Conservation (phyloP, 768 basidiomycete species). For the Tricholoma matsutake region DNA sequence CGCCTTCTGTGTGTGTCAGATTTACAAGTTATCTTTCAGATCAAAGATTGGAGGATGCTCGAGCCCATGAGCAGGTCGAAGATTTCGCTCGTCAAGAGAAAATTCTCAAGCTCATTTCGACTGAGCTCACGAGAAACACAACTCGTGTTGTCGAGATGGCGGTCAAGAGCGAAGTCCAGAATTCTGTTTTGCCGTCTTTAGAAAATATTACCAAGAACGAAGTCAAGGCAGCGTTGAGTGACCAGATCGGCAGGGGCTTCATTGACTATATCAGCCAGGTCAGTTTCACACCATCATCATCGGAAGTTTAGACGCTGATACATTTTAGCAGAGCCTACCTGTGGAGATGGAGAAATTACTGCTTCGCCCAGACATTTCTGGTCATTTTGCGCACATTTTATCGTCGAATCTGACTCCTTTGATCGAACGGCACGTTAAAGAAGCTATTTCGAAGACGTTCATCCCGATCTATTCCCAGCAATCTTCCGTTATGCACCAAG, state of each 20-base stretch:
- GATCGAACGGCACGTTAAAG: slow-evolving; percentile 81
- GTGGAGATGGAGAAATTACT: slow-evolving; percentile 77
- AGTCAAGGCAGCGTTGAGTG: slow-evolving; percentile 73
- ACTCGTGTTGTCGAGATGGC: slow-evolving; percentile 88
- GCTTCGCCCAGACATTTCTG: slow-evolving; percentile 70
- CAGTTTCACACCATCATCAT: slow-evolving; percentile 19
- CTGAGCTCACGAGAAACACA: slow-evolving; percentile 82
- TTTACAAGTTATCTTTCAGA: slow-evolving; percentile 39
- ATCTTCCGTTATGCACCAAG: slow-evolving; percentile 75
- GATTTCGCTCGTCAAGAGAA: slow-evolving; percentile 87
- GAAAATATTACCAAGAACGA: slow-evolving; percentile 81
- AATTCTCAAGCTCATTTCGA: slow-evolving; percentile 85
- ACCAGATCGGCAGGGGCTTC: slow-evolving; percentile 72
- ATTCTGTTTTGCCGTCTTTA: slow-evolving; percentile 77
- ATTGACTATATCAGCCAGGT: slow-evolving; percentile 75
- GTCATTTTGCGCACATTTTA: slow-evolving; percentile 73
- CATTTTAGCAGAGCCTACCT: slow-evolving; percentile 57
- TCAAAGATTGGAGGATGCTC: slow-evolving; percentile 80
- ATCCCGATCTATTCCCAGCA: slow-evolving; percentile 76
- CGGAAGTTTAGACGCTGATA: slow-evolving; percentile 10
- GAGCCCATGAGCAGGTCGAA: slow-evolving; percentile 71
- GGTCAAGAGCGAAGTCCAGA: slow-evolving; percentile 81
- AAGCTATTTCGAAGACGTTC: slow-evolving; percentile 67
- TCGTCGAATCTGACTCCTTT: slow-evolving; percentile 69
- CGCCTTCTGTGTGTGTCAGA: slow-evolving; percentile 1